phyloP scores from a whole-genome alignment of 2,329 filamentous ascomycete genomes.

The Alternaria gaisen region DNA sequence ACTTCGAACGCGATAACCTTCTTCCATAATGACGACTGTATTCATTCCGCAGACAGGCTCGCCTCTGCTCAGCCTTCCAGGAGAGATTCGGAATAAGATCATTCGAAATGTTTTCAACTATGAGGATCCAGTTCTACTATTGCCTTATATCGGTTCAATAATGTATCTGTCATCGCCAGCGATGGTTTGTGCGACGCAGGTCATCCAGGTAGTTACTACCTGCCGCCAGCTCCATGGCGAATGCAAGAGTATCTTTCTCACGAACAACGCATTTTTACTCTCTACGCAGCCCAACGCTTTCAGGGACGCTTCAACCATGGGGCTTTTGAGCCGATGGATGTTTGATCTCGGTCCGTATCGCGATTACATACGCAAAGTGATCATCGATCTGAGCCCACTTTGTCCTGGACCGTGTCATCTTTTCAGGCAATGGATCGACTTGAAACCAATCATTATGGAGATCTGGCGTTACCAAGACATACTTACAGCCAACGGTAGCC shows the following conservation, averaged over 20 bases:
- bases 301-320: background rate
- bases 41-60: background rate
- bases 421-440: background rate
- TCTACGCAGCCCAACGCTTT: background rate
- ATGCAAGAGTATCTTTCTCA: background rate
- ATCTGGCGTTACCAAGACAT: constrained; percentile 3
- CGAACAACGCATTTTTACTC: background rate
- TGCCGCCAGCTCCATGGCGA: constrained; percentile 2
- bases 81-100: constrained; percentile 1
- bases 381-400: constrained; percentile 2
- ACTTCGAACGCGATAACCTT: fast-evolving
- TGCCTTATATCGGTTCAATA: background rate
- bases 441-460: background rate
- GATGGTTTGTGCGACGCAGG: background rate
- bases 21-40: background rate
- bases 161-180: background rate
- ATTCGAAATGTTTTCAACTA: background rate
- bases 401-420: background rate
- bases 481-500: background rate
- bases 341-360: background rate
- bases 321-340: background rate
- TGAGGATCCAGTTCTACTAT: background rate
- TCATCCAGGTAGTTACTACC: constrained; percentile 1
- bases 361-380: background rate
- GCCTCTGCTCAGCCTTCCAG: background rate